Evolutionary conservation across 2,329 filamentous ascomycete species (phyloP), one percentile per base, ranked within the genome.

Genomic region (Apiospora hydei): DNA sequence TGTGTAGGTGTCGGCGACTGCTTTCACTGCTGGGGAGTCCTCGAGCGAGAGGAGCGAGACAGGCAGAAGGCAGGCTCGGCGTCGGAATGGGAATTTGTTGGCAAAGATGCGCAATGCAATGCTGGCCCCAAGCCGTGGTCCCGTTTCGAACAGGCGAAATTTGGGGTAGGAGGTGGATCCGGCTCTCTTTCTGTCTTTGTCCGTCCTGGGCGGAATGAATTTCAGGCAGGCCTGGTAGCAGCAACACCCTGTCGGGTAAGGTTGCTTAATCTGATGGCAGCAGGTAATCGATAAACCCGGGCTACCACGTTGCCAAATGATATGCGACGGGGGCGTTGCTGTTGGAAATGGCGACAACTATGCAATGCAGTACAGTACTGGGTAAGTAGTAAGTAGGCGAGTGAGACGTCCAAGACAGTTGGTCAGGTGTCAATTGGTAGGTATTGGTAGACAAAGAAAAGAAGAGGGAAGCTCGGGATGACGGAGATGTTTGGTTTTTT

Each of bases 81-180:
- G 41, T 46, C 41, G 21, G 67, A 46, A 49, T 30, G 67, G 67
- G 34, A 64, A 41, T 41, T 38, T 61, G 53, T 38, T 61, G 53
- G 53, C 57, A 64, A 64, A 41, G 57, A 64, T 64, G 57, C 57
- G 57, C 57, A 64, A 41, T 64, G 57, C 57, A 64, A 41, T 64
- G 57, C 57, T 64, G 57, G 57, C 57, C 57, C 34, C 57, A 64
- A 64, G 57, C 57, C 34, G 57, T 64, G 57, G 57, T 64, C 57
- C 57, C 57, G 57, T 64, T 64, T 64, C 57, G 57, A 64, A n/a
- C 57, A 64, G 57, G 57, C 57, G 57, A 64, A 41, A 64, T 64
- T 64, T 64, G 57, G 57, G 57, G 57, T 64, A 64, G n/a, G 18
- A 38, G 57, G 57, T 64, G 57, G 57, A n/a, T 41, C 57, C 34